Base-by-base conservation (phyloP, 495 filamentous ascomycete genomes). In the Cercophora samala region DNA sequence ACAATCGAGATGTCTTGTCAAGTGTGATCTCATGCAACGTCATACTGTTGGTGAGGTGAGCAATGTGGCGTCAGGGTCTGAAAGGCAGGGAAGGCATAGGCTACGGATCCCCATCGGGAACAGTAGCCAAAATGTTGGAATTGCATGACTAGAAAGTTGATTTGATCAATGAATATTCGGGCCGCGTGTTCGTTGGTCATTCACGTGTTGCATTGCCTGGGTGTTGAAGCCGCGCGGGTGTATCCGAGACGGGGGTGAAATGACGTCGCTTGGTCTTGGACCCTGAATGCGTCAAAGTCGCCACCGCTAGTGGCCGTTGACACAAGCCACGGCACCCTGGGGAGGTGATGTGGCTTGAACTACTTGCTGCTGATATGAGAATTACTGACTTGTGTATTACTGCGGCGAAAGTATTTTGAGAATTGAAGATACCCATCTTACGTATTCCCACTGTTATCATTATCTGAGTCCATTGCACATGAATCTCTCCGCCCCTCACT, bases 11-110 rank as follows among this genome's bases (percentile, higher is more conserved):
- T 66, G 18, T 52, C 3, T 24, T 5, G 22, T 11, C 22, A 17
- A 8, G n/a, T 1, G 63, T 69, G 67, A 69, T 64, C 59, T 69
- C 67, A 69, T 63, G 17, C 29, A 11, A 63, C 67, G 67, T 69
- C 67, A 69, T 65, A 19, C 46, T 18, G 29, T 46, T 46, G 37
- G 37, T 46, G 11, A 46, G 8, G 37, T 46, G 37, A 46, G 37
- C 37, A 9, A 46, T 46, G 13, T 46, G 37, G 37, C 37, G 37
- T 46, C 17, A 9, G 15, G 4, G 58, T 60, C 17, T 23, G 17
- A 29, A 22, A 18, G 23, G 15, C 15, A 26, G 17, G 24, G 13
- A 13, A 11, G 37, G 53, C 61, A 53, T 53, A 9, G 11, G 13
- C 37, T 3, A 46, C 5, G 6, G 37, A 46, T 46, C 37, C 13